phyloP scores from a whole-genome alignment of 208 protist species.

The Leishmania mexicana region DNA sequence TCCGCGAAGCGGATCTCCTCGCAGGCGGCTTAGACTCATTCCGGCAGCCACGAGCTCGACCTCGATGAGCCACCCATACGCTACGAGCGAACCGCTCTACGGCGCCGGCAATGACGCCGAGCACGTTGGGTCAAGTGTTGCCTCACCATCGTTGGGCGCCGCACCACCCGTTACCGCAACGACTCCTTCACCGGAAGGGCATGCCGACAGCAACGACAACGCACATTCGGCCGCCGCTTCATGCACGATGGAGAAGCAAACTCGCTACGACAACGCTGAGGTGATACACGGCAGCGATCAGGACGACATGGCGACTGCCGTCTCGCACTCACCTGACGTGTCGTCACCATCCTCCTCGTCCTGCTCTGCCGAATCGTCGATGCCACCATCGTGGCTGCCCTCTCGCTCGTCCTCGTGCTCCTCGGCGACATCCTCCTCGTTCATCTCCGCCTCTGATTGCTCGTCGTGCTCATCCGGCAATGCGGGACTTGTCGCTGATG shows the following conservation, averaged over 20 bases:
- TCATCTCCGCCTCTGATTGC: background rate
- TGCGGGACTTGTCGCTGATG: background rate
- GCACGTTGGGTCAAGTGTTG: background rate
- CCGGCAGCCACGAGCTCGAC: background rate
- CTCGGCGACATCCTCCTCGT: background rate
- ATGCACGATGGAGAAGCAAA: background rate
- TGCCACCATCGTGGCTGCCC: background rate
- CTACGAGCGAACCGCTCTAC: background rate
- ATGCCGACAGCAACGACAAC: background rate
- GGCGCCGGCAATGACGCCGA: background rate
- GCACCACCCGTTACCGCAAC: background rate
- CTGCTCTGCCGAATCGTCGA: background rate
- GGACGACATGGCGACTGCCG: background rate
- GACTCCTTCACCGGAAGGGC: background rate
- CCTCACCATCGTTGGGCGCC: background rate
- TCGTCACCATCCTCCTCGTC: constrained; percentile 12
- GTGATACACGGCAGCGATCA: background rate
- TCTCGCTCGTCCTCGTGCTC: background rate
- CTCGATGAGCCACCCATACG: constrained; percentile 13
- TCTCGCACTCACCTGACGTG: constrained; percentile 14
- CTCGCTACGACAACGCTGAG: background rate
- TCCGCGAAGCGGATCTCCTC: background rate
- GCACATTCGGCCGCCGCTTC: background rate
- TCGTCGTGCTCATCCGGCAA: background rate
- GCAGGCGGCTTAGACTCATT: background rate